Percentiles rank a stretch among this genome's conserved stretches.
Conservation (phyloP, 192 early-diverging fungal genomes). For the Backusella mclennaniae region DNA sequence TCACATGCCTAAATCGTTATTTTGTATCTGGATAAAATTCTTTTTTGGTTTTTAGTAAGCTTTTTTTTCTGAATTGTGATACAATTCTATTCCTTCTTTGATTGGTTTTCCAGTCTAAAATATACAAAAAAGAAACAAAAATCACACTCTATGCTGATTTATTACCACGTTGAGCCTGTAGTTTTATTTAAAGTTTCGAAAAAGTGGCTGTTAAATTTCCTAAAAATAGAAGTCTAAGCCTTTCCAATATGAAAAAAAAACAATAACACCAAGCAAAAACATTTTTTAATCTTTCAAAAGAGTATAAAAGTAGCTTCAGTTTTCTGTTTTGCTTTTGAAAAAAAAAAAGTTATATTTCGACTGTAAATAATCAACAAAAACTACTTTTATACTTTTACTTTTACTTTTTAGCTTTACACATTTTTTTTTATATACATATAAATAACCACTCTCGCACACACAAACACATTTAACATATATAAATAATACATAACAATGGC, state of each 20-base stretch:
- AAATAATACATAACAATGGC: background rate
- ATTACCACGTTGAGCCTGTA: background rate
- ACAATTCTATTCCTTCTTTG: background rate
- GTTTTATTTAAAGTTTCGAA: conserved; percentile 7
- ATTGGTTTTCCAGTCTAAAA: background rate
- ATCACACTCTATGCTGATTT: background rate
- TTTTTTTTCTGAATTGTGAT: conserved; percentile 3
- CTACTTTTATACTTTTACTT: background rate
- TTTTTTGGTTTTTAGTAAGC: background rate
- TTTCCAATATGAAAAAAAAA: background rate
- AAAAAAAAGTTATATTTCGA: background rate
- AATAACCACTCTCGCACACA: background rate
- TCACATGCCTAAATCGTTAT: conserved; percentile 6
- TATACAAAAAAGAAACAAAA: background rate
- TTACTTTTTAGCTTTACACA: background rate
- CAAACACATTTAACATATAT: background rate
- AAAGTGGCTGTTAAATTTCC: conserved; percentile 3
- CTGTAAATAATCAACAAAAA: background rate
- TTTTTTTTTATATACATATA: background rate
- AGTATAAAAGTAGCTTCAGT: background rate
- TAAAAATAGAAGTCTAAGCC: conserved; percentile 9
- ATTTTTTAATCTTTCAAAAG: background rate
- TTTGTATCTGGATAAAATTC: conserved; percentile 2
- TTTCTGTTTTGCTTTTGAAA: background rate
- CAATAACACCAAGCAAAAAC: background rate